Percentiles rank a stretch among this genome's conserved stretches.
Evolutionary conservation across 202 grass and related monocot species (phyloP).

Genomic region (Setaria italica): DNA sequence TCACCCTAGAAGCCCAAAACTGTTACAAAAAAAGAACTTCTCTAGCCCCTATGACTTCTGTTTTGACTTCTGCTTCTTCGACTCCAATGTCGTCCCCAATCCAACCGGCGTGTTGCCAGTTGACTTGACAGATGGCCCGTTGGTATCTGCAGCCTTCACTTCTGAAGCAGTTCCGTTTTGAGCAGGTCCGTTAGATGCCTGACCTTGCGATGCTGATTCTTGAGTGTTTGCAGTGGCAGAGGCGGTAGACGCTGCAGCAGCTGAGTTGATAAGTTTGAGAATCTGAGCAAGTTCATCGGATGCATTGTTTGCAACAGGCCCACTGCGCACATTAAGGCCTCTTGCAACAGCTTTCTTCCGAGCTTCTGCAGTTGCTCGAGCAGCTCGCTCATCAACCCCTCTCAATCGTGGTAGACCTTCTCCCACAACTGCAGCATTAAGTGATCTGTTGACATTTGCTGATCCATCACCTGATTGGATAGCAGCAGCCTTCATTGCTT

Average conservation of each 20-base stretch:
- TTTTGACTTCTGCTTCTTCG: conserved; percentile 91
- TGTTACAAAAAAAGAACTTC: conserved; percentile 26
- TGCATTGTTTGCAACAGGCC: conserved; percentile 36
- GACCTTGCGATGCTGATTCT: conserved; percentile 32
- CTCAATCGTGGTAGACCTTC: conserved; percentile 72
- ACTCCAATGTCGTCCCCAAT: conserved; percentile 76
- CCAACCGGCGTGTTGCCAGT: conserved; percentile 65
- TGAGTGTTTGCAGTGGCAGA: conserved; percentile 37
- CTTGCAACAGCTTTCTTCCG: conserved; percentile 87
- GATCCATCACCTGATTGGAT: conserved; percentile 60
- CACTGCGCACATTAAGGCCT: conserved; percentile 75
- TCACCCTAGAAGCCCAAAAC: conserved; percentile 51
- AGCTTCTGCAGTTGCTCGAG: conserved; percentile 72
- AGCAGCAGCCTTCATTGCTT: conserved; percentile 84
- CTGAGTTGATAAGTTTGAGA: conserved; percentile 73
- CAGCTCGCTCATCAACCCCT: conserved; percentile 80
- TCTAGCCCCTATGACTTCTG: conserved; percentile 45
- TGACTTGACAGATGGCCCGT: conserved; percentile 32
- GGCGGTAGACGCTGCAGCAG: conserved; percentile 23
- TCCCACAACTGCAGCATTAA: conserved; percentile 64
- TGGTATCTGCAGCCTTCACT: conserved; percentile 26
- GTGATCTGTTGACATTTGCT: conserved; percentile 60
- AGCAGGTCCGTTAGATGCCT: conserved; percentile 40
- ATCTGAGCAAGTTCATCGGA: conserved; percentile 67
- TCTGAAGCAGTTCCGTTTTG: conserved; percentile 43